phyloP scores from a whole-genome alignment of 192 early-diverging fungal genomes.

The Rhizoclosmatium sp. region DNA sequence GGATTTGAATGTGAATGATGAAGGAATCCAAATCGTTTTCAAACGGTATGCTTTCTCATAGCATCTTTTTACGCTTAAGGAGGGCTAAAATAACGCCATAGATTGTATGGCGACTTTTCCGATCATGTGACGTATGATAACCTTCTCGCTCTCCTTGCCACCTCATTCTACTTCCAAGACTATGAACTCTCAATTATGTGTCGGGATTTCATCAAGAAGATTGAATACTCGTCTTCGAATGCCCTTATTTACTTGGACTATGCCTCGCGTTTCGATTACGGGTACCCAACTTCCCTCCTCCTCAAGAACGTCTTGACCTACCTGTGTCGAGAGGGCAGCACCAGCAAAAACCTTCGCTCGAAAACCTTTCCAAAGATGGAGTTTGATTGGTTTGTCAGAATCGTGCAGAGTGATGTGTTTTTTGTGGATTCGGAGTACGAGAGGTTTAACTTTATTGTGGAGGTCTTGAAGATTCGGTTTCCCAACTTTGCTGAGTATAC shows the following conservation, averaged over 20 bases:
- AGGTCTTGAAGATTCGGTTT: constrained; percentile 31
- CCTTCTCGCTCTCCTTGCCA: constrained; percentile 14
- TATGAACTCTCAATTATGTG: neutral
- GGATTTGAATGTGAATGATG: constrained; percentile 26
- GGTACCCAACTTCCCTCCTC: constrained; percentile 3
- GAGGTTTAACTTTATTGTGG: constrained; percentile 18
- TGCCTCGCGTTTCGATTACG: constrained; percentile 26
- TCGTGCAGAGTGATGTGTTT: constrained; percentile 31
- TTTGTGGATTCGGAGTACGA: constrained; percentile 23
- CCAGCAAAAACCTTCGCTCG: constrained; percentile 5
- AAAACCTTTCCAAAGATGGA: constrained; percentile 34
- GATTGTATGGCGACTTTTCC: constrained; percentile 35
- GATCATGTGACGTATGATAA: constrained; percentile 26
- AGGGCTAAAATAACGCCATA: neutral
- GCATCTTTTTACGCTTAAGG: no score
- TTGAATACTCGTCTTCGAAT: constrained; percentile 18
- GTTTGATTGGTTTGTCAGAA: constrained; percentile 22
- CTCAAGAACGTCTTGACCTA: constrained; percentile 16
- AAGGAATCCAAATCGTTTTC: constrained; percentile 29
- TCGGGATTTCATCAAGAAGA: constrained; percentile 14
- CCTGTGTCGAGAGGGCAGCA: constrained; percentile 24
- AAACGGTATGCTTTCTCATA: constrained; percentile 5
- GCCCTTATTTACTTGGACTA: constrained; percentile 21
- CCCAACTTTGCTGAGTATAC: constrained; percentile 28
- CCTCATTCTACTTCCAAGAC: constrained; percentile 27